A percentile compares a stretch with the other conserved stretches of the same genome.
phyloP scores from a whole-genome alignment of 768 basidiomycete species.

The Serendipita vermifera region DNA sequence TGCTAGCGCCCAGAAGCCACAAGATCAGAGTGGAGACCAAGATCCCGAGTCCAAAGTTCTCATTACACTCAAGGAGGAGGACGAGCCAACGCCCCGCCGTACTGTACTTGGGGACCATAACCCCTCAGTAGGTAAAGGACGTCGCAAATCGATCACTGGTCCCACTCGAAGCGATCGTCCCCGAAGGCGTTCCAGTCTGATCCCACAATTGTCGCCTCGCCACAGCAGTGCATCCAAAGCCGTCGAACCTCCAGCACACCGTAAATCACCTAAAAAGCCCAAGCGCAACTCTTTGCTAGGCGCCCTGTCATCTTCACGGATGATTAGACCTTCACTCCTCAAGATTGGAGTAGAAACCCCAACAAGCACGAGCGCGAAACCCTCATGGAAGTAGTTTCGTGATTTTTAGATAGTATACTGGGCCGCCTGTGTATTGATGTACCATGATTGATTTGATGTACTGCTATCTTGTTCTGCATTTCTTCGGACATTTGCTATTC shows the following conservation, averaged over 20 bases:
- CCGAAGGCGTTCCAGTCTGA: conserved; percentile 66
- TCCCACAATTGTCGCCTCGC: conserved; percentile 50
- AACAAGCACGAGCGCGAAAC: neutral
- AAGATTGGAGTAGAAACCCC: conserved; percentile 1
- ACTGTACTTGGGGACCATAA: conserved; percentile 12
- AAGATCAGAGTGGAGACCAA: neutral
- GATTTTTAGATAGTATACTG: too few relatives aligned
- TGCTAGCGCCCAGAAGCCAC: neutral
- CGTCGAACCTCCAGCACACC: conserved; percentile 13
- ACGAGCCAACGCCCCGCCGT: conserved; percentile 7
- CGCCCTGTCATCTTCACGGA: neutral
- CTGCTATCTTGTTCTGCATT: too few relatives aligned
- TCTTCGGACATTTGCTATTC: too few relatives aligned
- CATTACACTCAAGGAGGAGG: neutral
- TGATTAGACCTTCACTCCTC: neutral
- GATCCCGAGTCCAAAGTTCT: conserved; percentile 1
- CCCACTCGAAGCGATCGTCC: conserved; percentile 60
- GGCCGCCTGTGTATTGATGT: too few relatives aligned
- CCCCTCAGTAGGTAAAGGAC: conserved; percentile 28
- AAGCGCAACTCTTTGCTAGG: conserved; percentile 11
- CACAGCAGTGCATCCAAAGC: conserved; percentile 16
- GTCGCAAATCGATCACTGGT: conserved; percentile 63
- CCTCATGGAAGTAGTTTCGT: neutral
- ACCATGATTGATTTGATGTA: too few relatives aligned
- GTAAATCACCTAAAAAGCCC: conserved; percentile 6